Percentiles rank a stretch among this genome's conserved stretches.
Conservation (phyloP, 2,329 filamentous ascomycete genomes). For the Aspergillus felis region DNA sequence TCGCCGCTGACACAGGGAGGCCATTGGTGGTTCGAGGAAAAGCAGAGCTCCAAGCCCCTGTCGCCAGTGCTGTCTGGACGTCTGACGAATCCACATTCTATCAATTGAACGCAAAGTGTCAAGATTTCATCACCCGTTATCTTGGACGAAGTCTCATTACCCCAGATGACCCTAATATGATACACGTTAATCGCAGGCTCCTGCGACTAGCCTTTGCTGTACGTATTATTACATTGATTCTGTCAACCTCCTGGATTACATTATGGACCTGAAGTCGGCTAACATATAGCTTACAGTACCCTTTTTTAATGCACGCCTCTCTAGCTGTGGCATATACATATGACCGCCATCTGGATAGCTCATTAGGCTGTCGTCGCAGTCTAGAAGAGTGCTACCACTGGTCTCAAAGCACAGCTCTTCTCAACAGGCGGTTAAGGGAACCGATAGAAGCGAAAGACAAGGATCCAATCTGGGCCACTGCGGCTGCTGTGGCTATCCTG, state of each 20-base stretch:
- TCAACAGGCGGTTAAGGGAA: conserved; percentile 36
- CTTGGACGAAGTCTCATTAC: conserved; percentile 35
- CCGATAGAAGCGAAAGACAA: conserved; percentile 35
- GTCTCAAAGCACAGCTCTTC: conserved; percentile 39
- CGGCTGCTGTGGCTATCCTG: conserved; percentile 41
- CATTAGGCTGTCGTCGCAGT: conserved; percentile 19
- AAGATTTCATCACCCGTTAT: conserved; percentile 43
- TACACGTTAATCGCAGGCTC: conserved; percentile 38
- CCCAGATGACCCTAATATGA: conserved; percentile 37
- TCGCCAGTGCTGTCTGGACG: conserved; percentile 35
- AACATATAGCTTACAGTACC: conserved; percentile 30
- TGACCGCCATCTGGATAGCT: conserved; percentile 22
- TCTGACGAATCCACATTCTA: conserved; percentile 30
- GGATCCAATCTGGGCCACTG: conserved; percentile 48
- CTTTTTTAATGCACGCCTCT: conserved; percentile 47
- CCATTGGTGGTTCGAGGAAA: conserved; percentile 14
- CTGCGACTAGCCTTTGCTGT: conserved; percentile 38
- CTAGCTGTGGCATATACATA: conserved; percentile 43
- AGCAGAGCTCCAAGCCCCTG: conserved; percentile 18
- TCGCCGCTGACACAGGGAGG: conserved; percentile 19
- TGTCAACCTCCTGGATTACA: not conserved
- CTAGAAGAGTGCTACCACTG: conserved; percentile 45
- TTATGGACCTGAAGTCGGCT: not conserved
- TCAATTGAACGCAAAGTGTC: conserved; percentile 38
- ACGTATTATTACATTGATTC: conserved; percentile 15